Evolutionary conservation across 805 yeast species (phyloP).

Genomic region (Zygoascus tannicola): DNA sequence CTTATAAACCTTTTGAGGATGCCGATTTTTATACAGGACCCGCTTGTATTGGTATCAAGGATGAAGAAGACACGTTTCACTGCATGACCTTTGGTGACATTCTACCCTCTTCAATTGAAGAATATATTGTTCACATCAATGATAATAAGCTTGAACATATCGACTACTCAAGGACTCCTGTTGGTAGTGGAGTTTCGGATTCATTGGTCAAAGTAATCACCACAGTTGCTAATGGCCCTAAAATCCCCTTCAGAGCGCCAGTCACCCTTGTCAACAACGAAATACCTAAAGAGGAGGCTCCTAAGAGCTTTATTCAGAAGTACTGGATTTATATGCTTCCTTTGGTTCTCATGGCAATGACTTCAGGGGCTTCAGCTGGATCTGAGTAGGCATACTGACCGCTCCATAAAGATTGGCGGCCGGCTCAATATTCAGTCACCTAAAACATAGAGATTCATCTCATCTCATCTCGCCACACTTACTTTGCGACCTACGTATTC

Average conservation of each 20-base stretch:
- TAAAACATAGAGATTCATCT: no score
- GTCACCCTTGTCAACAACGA: slow-evolving; percentile 21
- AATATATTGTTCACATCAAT: slow-evolving; percentile 5
- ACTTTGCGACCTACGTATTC: no score
- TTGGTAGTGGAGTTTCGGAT: background rate
- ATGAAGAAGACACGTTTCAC: slow-evolving; percentile 7
- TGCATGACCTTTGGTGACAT: slow-evolving; percentile 10
- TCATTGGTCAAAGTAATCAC: background rate
- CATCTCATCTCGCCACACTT: no score
- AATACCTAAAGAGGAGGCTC: slow-evolving; percentile 16
- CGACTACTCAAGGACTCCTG: slow-evolving; percentile 9
- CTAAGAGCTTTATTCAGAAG: slow-evolving; percentile 22
- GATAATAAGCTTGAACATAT: slow-evolving; percentile 4
- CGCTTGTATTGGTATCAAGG: slow-evolving; percentile 14
- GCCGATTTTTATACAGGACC: slow-evolving; percentile 8
- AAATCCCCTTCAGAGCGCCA: slow-evolving; percentile 16
- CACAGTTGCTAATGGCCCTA: slow-evolving; percentile 12
- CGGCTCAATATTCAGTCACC: background rate
- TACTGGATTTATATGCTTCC: slow-evolving; percentile 25
- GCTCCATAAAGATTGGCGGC: background rate
- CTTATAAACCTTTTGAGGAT: slow-evolving; percentile 4
- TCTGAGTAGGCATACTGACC: background rate
- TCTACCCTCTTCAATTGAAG: slow-evolving; percentile 2
- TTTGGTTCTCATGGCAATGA: slow-evolving; percentile 16
- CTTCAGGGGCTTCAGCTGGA: slow-evolving; percentile 14